phyloP scores from a whole-genome alignment of 805 yeast species.

The Zygosaccharomyces rouxii region DNA sequence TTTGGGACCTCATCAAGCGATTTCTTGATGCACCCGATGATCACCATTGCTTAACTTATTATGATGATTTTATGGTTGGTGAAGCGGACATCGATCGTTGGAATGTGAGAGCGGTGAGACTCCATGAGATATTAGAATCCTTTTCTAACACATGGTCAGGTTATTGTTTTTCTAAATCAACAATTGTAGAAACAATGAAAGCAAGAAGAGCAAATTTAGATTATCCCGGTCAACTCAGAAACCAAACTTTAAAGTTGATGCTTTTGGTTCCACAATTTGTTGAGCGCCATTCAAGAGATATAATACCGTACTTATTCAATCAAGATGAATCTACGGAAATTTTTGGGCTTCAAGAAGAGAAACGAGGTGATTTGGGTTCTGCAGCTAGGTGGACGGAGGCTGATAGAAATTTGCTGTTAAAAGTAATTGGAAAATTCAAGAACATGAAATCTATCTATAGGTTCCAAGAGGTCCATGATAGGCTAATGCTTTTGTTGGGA shows the following conservation, averaged over 20 bases:
- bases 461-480: constrained; percentile 49
- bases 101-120: constrained; percentile 44
- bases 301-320: constrained; percentile 56
- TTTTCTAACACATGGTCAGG: constrained; percentile 29
- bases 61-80: constrained; percentile 13
- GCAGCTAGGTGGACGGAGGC: constrained; percentile 41
- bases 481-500: constrained; percentile 54
- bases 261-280: constrained; percentile 59
- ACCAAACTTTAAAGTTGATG: constrained; percentile 51
- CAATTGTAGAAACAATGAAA: constrained; percentile 40
- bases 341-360: constrained; percentile 19
- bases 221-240: constrained; percentile 46
- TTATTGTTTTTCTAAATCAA: constrained; percentile 35
- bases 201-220: constrained; percentile 35
- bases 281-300: constrained; percentile 52
- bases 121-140: constrained; percentile 39
- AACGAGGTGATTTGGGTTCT: constrained; percentile 1
- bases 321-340: constrained; percentile 23
- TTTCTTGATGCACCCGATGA: constrained; percentile 32
- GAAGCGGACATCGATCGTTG: constrained; percentile 28
- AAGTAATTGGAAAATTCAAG: constrained; percentile 59
- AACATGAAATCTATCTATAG: constrained; percentile 53
- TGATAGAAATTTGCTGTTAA: constrained; percentile 56
- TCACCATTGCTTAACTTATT: constrained; percentile 18
- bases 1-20: constrained; percentile 53